Evolutionary conservation across 106 monocot species (phyloP).

Genomic region (Platanthera guangdongensis): DNA sequence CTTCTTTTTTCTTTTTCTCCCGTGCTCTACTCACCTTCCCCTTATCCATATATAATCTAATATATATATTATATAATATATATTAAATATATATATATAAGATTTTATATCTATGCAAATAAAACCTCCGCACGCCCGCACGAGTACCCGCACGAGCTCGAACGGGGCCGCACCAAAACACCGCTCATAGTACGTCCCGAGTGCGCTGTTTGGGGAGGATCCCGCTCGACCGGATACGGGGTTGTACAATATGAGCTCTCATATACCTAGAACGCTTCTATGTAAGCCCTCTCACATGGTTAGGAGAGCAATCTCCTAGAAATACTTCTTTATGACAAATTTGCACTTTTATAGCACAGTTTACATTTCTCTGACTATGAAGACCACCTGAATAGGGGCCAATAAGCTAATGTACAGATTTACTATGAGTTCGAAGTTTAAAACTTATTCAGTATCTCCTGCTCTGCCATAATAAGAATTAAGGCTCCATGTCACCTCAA

Average conservation of each 20-base stretch:
- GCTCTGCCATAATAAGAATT: background rate
- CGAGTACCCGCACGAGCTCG: too few relatives aligned
- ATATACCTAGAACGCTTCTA: background rate
- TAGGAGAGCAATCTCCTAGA: background rate
- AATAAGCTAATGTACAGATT: background rate
- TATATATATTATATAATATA: too few relatives aligned
- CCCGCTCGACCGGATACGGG: too few relatives aligned
- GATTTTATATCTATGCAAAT: too few relatives aligned
- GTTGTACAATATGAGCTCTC: background rate
- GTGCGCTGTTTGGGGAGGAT: too few relatives aligned
- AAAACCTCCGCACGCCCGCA: too few relatives aligned
- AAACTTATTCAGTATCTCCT: background rate
- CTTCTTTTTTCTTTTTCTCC: too few relatives aligned
- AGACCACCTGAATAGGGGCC: background rate
- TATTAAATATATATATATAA: too few relatives aligned
- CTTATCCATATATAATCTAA: too few relatives aligned
- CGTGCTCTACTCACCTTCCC: too few relatives aligned
- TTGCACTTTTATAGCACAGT: background rate
- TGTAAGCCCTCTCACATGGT: background rate
- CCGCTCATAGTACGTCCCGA: too few relatives aligned
- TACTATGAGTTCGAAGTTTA: background rate
- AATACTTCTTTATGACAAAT: background rate
- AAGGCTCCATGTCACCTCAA: background rate
- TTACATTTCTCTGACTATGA: background rate
- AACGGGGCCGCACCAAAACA: too few relatives aligned